Evolutionary conservation across 305 asterid species (phyloP).

Genomic region (Rubia tinctorum): DNA sequence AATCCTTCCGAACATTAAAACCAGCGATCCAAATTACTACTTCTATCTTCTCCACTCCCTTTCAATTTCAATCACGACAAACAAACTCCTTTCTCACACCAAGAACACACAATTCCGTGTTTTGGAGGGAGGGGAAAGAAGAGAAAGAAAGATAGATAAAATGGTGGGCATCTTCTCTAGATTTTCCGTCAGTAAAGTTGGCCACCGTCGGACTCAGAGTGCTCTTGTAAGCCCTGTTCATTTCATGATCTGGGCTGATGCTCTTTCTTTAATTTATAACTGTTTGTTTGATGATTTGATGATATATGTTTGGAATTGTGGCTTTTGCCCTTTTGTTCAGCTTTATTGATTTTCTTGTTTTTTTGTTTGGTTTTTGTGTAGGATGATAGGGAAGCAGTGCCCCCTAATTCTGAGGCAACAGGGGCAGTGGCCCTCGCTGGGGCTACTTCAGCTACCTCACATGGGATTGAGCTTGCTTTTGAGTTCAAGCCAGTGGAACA

Average conservation of each 20-base stretch:
- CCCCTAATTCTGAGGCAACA: constrained; percentile 46
- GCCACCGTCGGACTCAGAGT: constrained; percentile 82
- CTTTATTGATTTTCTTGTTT: neutral
- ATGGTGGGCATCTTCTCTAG: constrained; percentile 91
- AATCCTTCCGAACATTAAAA: constrained; percentile 9
- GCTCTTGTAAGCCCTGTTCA: constrained; percentile 57
- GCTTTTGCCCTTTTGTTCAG: neutral
- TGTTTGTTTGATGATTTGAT: neutral
- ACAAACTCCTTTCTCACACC: neutral
- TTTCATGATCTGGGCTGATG: constrained; percentile 13
- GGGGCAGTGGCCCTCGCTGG: constrained; percentile 32
- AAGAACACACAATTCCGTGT: neutral
- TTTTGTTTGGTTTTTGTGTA: constrained; percentile 15
- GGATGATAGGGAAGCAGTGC: constrained; percentile 59
- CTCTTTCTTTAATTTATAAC: neutral
- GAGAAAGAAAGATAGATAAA: neutral
- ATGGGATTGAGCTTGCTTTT: constrained; percentile 61
- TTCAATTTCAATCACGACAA: neutral
- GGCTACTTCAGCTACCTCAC: constrained; percentile 39
- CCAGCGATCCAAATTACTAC: constrained; percentile 20
- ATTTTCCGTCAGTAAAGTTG: constrained; percentile 46
- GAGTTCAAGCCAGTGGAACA: constrained; percentile 89
- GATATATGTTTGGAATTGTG: neutral
- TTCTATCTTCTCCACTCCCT: neutral
- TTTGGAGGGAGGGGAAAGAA: neutral